Base-by-base conservation (phyloP, 2,329 filamentous ascomycete species). In the Penicillium sp. region DNA sequence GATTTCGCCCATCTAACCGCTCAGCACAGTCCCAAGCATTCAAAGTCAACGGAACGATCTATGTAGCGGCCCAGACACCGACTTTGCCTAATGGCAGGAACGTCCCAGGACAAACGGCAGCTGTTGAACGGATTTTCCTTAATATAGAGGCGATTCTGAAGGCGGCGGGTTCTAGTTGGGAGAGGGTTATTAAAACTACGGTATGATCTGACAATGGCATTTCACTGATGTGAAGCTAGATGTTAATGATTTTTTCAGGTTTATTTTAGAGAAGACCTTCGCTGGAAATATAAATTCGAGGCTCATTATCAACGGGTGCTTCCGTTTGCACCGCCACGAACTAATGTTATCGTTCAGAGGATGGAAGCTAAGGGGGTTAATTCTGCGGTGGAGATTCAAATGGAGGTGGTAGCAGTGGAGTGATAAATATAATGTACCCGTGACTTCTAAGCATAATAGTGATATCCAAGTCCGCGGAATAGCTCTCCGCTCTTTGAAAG, bases 81-180 rank as follows among this genome's bases (percentile, higher is more conserved):
- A 19, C 9, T 14, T 17, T 17, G 5, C 40, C 31, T 35, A 31
- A 33, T 28, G 40, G 26, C n/a, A 25, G 11, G 12, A 12, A 30
- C 14, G 8, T 22, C 19, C 25, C 12, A 11, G 49, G 41, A 16
- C 16, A 41, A 10, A 25, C 41, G n/a, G 22, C 49, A 8, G 8
- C 1, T 31, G 31, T 40, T 1, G 49, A 51, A 35, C 41, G 31
- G 25, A 37, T 51, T 25, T 44, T 45, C 12, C 26, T 17, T 36
- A 45, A 51, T 37, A 37, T 51, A 30, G 49, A 51, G 31, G 31
- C 16, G 11, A 51, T 51, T 12, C 40, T 51, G 10, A 51, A 51
- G 17, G 40, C 31, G 31, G 49, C 40, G 2, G 49, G 49, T 3
- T 51, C 49, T 19, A 26, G 38, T 26, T 26, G 37, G 22, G 40